Evolutionary conservation across 495 filamentous ascomycete genomes (phyloP).

Genomic region (Pyrenopolyporus hunteri): DNA sequence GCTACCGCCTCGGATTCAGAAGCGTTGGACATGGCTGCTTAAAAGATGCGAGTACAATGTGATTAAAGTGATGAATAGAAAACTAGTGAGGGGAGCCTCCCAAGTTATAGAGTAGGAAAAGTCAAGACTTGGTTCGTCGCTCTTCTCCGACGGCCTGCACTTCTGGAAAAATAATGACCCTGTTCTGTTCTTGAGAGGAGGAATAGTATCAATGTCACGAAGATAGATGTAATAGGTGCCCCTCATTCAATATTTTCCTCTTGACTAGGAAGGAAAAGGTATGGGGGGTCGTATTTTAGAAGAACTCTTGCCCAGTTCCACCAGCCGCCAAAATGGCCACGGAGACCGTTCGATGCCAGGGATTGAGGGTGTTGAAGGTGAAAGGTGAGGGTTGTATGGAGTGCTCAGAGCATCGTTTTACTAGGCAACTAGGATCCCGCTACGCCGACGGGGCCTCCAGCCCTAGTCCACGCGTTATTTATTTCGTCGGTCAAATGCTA

Average conservation of each 20-base stretch:
- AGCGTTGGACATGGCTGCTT: conserved; percentile 68
- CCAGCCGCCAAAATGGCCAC: conserved; percentile 32
- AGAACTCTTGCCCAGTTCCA: conserved; percentile 28
- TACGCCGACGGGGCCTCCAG: conserved; percentile 16
- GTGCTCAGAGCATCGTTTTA: conserved; percentile 35
- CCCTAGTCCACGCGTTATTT: conserved; percentile 18
- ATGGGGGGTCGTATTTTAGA: conserved; percentile 36
- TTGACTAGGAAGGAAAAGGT: conserved; percentile 21
- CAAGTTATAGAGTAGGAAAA: conserved; percentile 4
- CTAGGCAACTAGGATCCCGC: conserved; percentile 27
- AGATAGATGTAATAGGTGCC: conserved; percentile 25
- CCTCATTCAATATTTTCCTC: conserved; percentile 38
- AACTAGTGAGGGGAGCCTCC: conserved; percentile 18
- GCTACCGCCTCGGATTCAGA: conserved; percentile 86
- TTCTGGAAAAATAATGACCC: conserved; percentile 24
- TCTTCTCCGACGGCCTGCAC: conserved; percentile 12
- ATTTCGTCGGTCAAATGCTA: conserved; percentile 27
- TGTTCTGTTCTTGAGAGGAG: no score
- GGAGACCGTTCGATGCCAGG: conserved; percentile 13
- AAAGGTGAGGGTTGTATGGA: no score
- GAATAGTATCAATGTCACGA: conserved; percentile 36
- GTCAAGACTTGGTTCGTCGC: background rate
- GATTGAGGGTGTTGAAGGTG: no score
- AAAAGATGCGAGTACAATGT: conserved; percentile 21
- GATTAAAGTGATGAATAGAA: conserved; percentile 10